These are phyloP conservation scores for Papiliotrema flavescens DNA, from an alignment of 1,284 basidiomycete species.

Conservation along the genomic window DNA sequence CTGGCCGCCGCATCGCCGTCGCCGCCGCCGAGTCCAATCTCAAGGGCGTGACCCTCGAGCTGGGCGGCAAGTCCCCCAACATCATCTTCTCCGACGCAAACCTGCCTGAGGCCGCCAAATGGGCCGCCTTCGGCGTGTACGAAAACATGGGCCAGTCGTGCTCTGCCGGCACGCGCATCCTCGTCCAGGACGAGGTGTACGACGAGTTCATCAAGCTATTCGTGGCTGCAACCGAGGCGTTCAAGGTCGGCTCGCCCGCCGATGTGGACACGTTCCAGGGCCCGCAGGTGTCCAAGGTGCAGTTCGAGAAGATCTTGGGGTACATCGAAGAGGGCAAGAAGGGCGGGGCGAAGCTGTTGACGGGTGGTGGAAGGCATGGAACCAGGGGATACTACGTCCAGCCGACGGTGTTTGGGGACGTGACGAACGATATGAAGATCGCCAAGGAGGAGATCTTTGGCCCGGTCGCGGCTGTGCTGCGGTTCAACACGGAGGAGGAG, in stretches of 20 bases:
- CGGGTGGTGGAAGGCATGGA: conserved; percentile 63
- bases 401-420: conserved; percentile 47
- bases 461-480: conserved; percentile 49
- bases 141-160: conserved; percentile 39
- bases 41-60: conserved; percentile 62
- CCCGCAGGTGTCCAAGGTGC: conserved; percentile 77
- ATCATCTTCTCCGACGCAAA: conserved; percentile 52
- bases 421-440: conserved; percentile 35
- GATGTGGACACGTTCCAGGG: conserved; percentile 71
- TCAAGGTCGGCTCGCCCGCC: conserved; percentile 70
- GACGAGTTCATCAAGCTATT: conserved; percentile 70
- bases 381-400: conserved; percentile 43
- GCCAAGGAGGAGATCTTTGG: conserved; percentile 52
- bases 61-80: conserved; percentile 55
- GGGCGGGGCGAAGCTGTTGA: conserved; percentile 72
- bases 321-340: conserved; percentile 84
- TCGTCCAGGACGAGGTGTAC: conserved; percentile 74
- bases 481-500: conserved; percentile 48
- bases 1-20: conserved; percentile 81
- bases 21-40: conserved; percentile 78
- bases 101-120: conserved; percentile 68
- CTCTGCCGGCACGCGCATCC: conserved; percentile 55
- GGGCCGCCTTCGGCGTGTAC: conserved; percentile 39
- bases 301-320: conserved; percentile 82
- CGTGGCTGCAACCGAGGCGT: conserved; percentile 60